Conservation (phyloP, 2,329 filamentous ascomycete genomes). For the Ceratocystis harringtonii region DNA sequence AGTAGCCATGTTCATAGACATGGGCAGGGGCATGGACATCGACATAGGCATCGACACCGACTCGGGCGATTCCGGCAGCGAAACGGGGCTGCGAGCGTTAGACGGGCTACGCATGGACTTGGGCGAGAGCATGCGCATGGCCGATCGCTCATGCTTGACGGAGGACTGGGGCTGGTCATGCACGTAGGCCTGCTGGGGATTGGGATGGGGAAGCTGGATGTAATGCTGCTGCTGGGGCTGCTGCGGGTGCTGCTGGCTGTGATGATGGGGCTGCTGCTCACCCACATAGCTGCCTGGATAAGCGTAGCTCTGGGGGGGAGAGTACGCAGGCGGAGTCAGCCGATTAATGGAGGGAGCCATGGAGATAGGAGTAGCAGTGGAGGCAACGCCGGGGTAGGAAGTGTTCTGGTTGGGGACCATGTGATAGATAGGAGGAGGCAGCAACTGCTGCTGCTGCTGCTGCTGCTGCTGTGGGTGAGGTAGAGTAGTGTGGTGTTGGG, state of each 20-base stretch:
- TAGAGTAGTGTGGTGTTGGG: not conserved
- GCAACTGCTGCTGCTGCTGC: not conserved
- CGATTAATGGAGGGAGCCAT: not conserved
- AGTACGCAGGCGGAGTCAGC: not conserved
- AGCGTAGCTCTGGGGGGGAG: not conserved
- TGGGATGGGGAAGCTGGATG: not conserved
- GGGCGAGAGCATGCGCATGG: conserved; percentile 5
- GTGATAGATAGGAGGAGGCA: not conserved
- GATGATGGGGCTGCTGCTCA: conserved; percentile 4
- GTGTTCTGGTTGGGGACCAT: not conserved
- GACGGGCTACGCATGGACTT: conserved; percentile 5
- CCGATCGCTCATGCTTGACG: not conserved
- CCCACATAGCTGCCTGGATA: not conserved
- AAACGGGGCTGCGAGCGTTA: not conserved
- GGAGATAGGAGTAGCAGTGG: not conserved
- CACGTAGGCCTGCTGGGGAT: not conserved
- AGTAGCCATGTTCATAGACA: not conserved
- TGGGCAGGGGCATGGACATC: not conserved
- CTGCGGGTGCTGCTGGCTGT: not conserved
- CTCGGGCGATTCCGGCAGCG: not conserved
- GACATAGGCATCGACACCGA: not conserved
- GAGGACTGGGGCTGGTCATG: not conserved
- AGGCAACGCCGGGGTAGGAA: not conserved
- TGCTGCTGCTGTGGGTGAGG: not conserved
- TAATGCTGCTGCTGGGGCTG: not conserved